These are phyloP conservation scores for rapeseed (Brassica napus) DNA, from an alignment of 345 rosid species.

Conservation along the genomic window DNA sequence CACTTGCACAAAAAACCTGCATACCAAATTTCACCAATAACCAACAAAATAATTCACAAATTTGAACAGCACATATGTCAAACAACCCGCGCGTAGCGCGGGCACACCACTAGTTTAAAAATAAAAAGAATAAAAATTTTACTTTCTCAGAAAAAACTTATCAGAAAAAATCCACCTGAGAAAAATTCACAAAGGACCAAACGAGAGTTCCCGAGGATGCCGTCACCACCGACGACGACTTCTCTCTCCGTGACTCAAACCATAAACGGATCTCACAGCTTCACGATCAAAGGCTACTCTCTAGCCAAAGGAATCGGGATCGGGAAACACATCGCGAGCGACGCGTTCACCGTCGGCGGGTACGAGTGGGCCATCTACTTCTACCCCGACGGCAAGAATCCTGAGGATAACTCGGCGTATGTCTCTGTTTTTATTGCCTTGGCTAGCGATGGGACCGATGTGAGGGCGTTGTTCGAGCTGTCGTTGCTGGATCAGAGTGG, in stretches of 20 bases:
- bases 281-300: constrained; percentile 84
- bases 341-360: constrained; percentile 76
- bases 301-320: constrained; percentile 89
- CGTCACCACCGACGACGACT: constrained; percentile 62
- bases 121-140: too few species aligned
- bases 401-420: constrained; percentile 75
- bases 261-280: constrained; percentile 80
- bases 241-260: constrained; percentile 83
- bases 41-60: too few species aligned
- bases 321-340: constrained; percentile 93
- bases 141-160: not conserved
- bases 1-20: too few species aligned
- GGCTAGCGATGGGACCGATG: constrained; percentile 95
- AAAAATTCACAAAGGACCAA: not conserved
- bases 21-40: too few species aligned
- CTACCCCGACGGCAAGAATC: constrained; percentile 89
- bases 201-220: constrained; percentile 33
- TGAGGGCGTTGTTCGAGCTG: constrained; percentile 82
- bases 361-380: constrained; percentile 93
- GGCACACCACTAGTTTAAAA: too few species aligned
- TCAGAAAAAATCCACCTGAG: not conserved
- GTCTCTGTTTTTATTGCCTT: constrained; percentile 90
- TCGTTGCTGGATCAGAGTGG: constrained; percentile 84
- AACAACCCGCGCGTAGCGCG: too few species aligned
- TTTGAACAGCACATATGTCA: too few species aligned